phyloP scores from a whole-genome alignment of 495 filamentous ascomycete species.

The Tirmania nivea region DNA sequence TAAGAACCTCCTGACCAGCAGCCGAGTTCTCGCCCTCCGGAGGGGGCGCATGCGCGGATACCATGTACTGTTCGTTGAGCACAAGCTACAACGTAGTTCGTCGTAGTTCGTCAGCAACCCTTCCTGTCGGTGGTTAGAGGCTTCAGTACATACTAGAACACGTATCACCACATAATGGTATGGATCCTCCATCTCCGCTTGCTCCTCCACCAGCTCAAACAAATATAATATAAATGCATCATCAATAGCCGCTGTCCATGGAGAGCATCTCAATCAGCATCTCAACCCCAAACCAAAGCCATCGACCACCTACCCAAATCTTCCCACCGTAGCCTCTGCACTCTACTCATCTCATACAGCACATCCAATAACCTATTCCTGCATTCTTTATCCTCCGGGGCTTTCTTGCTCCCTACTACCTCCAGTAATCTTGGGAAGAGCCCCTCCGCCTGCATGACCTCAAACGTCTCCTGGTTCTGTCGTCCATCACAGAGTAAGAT shows the following conservation, averaged over 20 bases:
- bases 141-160: constrained; percentile 43
- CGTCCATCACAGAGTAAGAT: constrained; percentile 84
- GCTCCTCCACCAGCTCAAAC: constrained; percentile 69
- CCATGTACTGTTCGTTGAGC: constrained; percentile 96
- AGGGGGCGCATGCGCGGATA: constrained; percentile 34
- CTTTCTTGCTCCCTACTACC: constrained; percentile 43
- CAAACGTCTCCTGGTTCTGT: constrained; percentile 47
- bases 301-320: constrained; percentile 39
- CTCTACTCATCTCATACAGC: constrained; percentile 90
- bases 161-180: constrained; percentile 93
- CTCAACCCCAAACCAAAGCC: background rate
- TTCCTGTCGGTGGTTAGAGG: background rate
- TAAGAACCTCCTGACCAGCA: constrained; percentile 31
- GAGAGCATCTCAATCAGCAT: background rate
- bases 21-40: constrained; percentile 31
- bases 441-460: constrained; percentile 68
- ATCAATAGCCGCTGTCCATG: constrained; percentile 29
- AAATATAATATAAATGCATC: constrained; percentile 69
- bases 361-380: constrained; percentile 62
- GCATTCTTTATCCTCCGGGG: constrained; percentile 50
- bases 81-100: constrained; percentile 44
- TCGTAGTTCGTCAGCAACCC: background rate
- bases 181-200: constrained; percentile 77
- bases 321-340: constrained; percentile 56
- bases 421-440: constrained; percentile 67